Percentiles rank a stretch among this genome's conserved stretches.
Evolutionary conservation across 148 eudicot genomes (phyloP).

Genomic region (Pouteria glomerata): DNA sequence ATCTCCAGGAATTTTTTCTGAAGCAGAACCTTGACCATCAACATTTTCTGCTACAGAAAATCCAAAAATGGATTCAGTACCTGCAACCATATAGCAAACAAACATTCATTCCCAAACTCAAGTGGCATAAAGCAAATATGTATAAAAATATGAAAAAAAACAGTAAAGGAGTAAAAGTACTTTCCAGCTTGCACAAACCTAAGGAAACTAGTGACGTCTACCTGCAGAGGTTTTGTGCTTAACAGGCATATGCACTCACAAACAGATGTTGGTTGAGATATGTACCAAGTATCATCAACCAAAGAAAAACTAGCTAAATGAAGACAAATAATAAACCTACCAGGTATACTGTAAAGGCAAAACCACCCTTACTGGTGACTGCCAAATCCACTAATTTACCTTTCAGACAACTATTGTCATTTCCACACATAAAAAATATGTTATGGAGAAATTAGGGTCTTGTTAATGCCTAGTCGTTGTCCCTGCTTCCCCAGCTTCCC

Average conservation of each 20-base stretch:
- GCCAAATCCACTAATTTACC: neutral
- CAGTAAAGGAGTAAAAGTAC: neutral
- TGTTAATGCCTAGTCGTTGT: neutral
- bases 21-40: neutral
- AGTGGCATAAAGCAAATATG: too few relatives aligned
- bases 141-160: neutral
- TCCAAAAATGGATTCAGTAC: slow-evolving; percentile 16
- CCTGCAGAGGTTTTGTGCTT: neutral
- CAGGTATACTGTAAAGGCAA: neutral
- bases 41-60: slow-evolving; percentile 9
- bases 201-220: neutral
- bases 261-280: neutral
- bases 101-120: neutral
- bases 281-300: too few relatives aligned
- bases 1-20: slow-evolving; percentile 10
- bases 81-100: slow-evolving; percentile 25
- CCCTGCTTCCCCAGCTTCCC: neutral
- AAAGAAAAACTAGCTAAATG: neutral
- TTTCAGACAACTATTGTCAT: neutral
- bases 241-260: neutral
- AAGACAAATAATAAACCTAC: neutral
- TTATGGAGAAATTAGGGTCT: too few relatives aligned
- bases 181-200: neutral
- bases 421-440: too few relatives aligned
- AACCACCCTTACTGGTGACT: neutral